Evolutionary conservation across 1,139 yeast genomes (phyloP).

Genomic region (Casaregolazyma lundiana): DNA sequence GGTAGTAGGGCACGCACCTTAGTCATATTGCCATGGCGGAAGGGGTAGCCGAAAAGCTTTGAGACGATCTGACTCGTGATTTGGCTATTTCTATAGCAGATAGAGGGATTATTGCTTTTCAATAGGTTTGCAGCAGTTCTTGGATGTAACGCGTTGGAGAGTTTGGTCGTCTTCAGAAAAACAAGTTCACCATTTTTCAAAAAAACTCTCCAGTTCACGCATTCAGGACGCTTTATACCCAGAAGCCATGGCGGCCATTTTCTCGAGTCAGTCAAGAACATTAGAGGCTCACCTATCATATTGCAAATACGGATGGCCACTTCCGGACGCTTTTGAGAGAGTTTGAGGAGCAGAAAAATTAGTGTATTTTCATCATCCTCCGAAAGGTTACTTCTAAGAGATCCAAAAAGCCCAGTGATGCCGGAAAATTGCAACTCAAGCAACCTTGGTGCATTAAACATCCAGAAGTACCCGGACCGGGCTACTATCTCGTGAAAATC

Average conservation of each 20-base stretch:
- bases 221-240: neutral
- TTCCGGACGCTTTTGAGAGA: slow-evolving; percentile 35
- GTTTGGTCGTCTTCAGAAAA: neutral
- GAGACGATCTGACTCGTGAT: neutral
- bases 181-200: neutral
- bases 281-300: slow-evolving; percentile 52
- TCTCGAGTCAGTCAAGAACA: slow-evolving; percentile 45
- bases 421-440: slow-evolving; percentile 12
- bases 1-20: slow-evolving; percentile 3
- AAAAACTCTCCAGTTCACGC: slow-evolving; percentile 4
- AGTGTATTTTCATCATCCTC: slow-evolving; percentile 46
- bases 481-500: slow-evolving; percentile 3
- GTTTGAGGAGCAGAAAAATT: slow-evolving; percentile 38
- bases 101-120: neutral
- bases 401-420: slow-evolving; percentile 40
- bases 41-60: neutral
- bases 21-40: slow-evolving; percentile 2
- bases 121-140: neutral
- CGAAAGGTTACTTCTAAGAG: slow-evolving; percentile 42
- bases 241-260: slow-evolving; percentile 42
- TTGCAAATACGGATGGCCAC: slow-evolving; percentile 48
- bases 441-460: slow-evolving; percentile 7
- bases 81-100: neutral
- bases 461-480: slow-evolving; percentile 5
- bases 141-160: too few species aligned